Conservation (phyloP, 2,329 filamentous ascomycete genomes). For the Aureobasidium uvarum region DNA sequence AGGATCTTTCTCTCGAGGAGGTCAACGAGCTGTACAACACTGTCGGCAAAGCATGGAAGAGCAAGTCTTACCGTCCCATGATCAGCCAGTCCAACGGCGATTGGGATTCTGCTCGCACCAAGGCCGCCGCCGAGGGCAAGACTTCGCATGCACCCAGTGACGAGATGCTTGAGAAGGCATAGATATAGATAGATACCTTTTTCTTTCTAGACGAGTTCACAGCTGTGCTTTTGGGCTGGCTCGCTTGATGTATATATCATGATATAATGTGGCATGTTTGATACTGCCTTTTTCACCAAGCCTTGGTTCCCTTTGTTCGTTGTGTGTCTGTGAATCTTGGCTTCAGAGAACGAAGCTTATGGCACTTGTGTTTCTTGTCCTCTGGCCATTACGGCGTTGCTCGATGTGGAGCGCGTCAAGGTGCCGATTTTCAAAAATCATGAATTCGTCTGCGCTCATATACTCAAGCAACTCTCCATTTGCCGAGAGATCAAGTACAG, state of each 20-base stretch:
- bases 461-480: too few relatives aligned
- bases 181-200: background rate
- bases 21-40: conserved; percentile 78
- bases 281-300: background rate
- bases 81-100: conserved; percentile 28
- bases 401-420: too few relatives aligned
- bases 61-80: conserved; percentile 60
- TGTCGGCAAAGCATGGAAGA: conserved; percentile 68
- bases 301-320: background rate
- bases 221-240: conserved; percentile 7
- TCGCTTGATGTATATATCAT: background rate
- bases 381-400: too few relatives aligned
- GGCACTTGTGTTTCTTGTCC: too few relatives aligned
- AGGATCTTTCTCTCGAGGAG: conserved; percentile 72
- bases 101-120: conserved; percentile 9
- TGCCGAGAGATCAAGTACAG: too few relatives aligned
- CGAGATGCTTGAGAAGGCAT: conserved; percentile 24
- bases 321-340: background rate
- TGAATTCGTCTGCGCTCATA: too few relatives aligned
- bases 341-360: background rate
- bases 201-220: background rate
- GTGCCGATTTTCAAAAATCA: too few relatives aligned
- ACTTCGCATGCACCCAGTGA: conserved; percentile 1
- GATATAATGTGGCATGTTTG: background rate
- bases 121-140: conserved; percentile 14